Evolutionary conservation across 805 yeast species (phyloP).

Genomic region (Kuraishia floccosa): DNA sequence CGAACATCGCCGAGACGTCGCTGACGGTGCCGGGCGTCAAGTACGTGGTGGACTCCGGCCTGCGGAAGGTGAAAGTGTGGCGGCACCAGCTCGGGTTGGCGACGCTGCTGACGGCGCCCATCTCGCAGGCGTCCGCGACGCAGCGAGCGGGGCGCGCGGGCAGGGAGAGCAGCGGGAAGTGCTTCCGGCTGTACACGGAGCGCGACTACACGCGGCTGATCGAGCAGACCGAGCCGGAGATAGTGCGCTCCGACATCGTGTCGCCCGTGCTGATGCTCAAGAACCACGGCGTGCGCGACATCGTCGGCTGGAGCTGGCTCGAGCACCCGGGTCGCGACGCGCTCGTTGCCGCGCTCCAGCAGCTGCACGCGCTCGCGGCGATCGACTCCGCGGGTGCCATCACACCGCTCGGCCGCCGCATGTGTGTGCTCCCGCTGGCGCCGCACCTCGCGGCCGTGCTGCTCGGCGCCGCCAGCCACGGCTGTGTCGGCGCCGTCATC

Average conservation of each 20-base stretch:
- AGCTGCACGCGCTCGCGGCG: conserved; percentile 72
- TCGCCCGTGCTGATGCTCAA: conserved; percentile 80
- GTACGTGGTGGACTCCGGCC: conserved; percentile 87
- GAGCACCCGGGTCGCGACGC: conserved; percentile 82
- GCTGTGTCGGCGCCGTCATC: conserved; percentile 49
- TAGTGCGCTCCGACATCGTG: conserved; percentile 74
- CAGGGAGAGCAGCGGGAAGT: conserved; percentile 88
- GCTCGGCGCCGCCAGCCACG: conserved; percentile 48
- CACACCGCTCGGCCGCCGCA: conserved; percentile 69
- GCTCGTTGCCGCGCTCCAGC: conserved; percentile 62
- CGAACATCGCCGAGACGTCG: conserved; percentile 97
- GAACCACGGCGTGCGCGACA: conserved; percentile 71
- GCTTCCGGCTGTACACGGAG: conserved; percentile 76
- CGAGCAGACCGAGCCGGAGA: conserved; percentile 87
- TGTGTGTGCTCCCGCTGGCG: conserved; percentile 86
- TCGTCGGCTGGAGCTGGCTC: conserved; percentile 84
- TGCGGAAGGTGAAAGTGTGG: conserved; percentile 92
- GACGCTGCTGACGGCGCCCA: conserved; percentile 84
- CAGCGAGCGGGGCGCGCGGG: conserved; percentile 99
- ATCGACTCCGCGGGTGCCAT: conserved; percentile 65
- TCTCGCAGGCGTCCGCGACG: conserved; percentile 87
- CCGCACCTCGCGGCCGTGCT: conserved; percentile 87
- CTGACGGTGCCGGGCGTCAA: conserved; percentile 91
- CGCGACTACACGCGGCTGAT: conserved; percentile 50
- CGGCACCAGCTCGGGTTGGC: conserved; percentile 86